phyloP scores from a whole-genome alignment of 140 eudicot species.

The Oenanthe javanica region DNA sequence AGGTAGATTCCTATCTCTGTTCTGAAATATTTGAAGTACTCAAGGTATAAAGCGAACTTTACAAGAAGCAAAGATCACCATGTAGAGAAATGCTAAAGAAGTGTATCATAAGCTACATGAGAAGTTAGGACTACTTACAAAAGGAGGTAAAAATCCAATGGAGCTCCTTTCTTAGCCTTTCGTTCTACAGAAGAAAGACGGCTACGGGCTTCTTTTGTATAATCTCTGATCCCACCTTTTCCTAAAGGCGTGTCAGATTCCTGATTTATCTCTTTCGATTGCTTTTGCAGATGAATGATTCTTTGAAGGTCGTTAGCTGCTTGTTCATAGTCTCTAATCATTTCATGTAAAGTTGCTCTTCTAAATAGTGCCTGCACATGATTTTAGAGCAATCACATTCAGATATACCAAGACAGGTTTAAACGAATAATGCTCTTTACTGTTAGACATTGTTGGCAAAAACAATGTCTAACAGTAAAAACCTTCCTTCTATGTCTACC shows the following conservation, averaged over 20 bases:
- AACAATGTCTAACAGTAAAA: no score
- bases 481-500: no score
- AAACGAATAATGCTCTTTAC: background rate
- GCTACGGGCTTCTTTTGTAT: constrained; percentile 54
- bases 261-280: constrained; percentile 32
- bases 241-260: constrained; percentile 34
- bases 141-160: constrained; percentile 67
- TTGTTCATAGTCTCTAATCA: constrained; percentile 85
- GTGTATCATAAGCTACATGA: background rate
- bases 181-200: constrained; percentile 58
- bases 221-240: constrained; percentile 48
- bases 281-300: constrained; percentile 50
- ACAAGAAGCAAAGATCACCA: background rate
- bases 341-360: constrained; percentile 87
- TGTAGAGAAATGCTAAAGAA: background rate
- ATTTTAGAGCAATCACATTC: constrained; percentile 12
- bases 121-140: constrained; percentile 43
- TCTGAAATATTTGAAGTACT: background rate
- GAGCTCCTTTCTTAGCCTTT: constrained; percentile 47
- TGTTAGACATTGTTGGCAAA: background rate
- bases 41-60: background rate
- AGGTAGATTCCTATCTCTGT: background rate
- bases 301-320: constrained; percentile 68
- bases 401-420: background rate
- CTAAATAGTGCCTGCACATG: constrained; percentile 71